These are phyloP conservation scores for Citeromyces siamensis DNA, from an alignment of 1,139 yeast species.

Conservation along the genomic window DNA sequence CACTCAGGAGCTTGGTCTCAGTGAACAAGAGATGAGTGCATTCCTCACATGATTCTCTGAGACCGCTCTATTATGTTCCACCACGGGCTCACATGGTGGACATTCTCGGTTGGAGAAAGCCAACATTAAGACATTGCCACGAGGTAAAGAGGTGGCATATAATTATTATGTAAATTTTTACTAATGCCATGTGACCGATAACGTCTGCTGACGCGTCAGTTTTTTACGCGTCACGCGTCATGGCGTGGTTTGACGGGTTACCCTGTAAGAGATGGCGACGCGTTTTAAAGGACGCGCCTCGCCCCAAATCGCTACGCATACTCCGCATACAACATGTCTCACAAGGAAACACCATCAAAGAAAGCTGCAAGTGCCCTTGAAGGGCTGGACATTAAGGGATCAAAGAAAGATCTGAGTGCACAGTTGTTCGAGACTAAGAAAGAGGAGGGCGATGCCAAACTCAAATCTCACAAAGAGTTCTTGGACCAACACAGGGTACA, in stretches of 20 bases:
- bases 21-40: slow-evolving; percentile 24
- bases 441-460: slow-evolving; percentile 7
- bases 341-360: slow-evolving; percentile 32
- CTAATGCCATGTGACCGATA: no score
- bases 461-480: slow-evolving; percentile 35
- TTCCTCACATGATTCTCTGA: no score
- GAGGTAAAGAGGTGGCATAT: no score
- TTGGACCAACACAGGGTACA: slow-evolving; percentile 49
- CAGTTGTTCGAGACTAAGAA: slow-evolving; percentile 14
- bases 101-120: no score
- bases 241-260: neutral
- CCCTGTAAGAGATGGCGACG: no score
- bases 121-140: no score
- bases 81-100: no score
- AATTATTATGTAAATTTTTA: no score
- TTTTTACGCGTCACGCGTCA: neutral
- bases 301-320: no score
- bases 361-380: slow-evolving; percentile 27
- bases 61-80: no score
- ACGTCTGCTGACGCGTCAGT: neutral
- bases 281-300: no score
- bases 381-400: slow-evolving; percentile 13
- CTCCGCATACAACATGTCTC: slow-evolving; percentile 16
- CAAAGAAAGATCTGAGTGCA: slow-evolving; percentile 19
- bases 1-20: slow-evolving; percentile 33